Evolutionary conservation across 2,329 filamentous ascomycete genomes (phyloP).

Genomic region (Trichophyton simii): DNA sequence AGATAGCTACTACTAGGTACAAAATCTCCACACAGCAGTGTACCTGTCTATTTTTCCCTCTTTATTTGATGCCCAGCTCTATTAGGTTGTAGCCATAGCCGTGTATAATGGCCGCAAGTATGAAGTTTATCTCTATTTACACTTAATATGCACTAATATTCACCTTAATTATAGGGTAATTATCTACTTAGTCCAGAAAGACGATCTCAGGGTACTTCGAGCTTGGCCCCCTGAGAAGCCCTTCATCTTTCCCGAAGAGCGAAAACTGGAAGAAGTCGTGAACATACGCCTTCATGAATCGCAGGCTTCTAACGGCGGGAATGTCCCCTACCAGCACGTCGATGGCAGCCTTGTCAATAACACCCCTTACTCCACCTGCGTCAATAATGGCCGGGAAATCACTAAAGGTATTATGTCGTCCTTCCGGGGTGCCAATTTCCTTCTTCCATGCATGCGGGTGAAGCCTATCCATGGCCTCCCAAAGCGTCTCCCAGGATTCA

Average conservation of each 20-base stretch:
- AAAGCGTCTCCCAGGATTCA: constrained; percentile 13
- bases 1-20: not conserved
- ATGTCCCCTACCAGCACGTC: not conserved
- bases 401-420: constrained; percentile 13
- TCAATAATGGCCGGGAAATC: constrained; percentile 15
- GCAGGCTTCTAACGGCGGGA: not conserved
- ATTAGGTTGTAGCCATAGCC: too few species aligned
- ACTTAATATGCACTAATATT: too few species aligned
- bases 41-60: not conserved
- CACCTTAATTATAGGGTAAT: not conserved
- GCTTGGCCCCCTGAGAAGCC: not conserved
- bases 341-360: not conserved
- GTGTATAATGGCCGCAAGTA: too few species aligned
- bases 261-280: constrained; percentile 3
- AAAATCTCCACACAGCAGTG: not conserved
- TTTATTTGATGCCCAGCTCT: too few species aligned
- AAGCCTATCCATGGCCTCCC: constrained; percentile 8
- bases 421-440: constrained; percentile 11
- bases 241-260: constrained; percentile 1
- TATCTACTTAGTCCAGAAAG: not conserved
- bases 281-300: not conserved
- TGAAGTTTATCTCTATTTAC: too few species aligned
- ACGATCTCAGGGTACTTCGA: not conserved
- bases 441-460: constrained; percentile 11
- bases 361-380: not conserved